Conservation (phyloP, 192 early-diverging fungal species). For the Coemansia sp. region DNA sequence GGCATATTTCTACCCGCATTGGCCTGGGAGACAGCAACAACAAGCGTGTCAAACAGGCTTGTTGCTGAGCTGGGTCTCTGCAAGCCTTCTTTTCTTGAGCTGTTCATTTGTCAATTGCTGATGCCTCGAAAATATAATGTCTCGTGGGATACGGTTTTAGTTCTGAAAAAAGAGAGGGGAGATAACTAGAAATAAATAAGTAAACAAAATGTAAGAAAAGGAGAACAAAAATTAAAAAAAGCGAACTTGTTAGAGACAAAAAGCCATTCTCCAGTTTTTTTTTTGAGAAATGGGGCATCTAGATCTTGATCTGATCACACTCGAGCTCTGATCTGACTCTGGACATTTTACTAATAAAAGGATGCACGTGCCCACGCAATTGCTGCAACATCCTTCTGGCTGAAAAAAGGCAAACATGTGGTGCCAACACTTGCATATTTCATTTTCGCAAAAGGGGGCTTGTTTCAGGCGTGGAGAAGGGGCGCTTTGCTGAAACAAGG, state of each 20-base stretch:
- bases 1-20: constrained; percentile 10
- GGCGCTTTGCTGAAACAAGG: not conserved
- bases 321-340: not conserved
- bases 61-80: not conserved
- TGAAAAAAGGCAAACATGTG: too few species aligned
- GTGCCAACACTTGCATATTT: too few species aligned
- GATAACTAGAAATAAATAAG: not conserved
- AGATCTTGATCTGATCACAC: not conserved
- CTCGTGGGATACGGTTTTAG: not conserved
- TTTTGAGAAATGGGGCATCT: not conserved
- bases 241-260: not conserved
- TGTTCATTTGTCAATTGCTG: not conserved
- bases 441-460: not conserved
- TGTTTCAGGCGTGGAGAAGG: not conserved
- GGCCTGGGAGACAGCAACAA: constrained; percentile 27
- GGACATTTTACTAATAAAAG: too few species aligned
- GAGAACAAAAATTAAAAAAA: not conserved
- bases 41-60: constrained; percentile 30
- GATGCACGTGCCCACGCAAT: too few species aligned
- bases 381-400: too few species aligned
- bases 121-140: too few species aligned
- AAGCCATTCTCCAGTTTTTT: not conserved
- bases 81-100: not conserved
- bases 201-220: not conserved
- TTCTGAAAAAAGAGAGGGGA: not conserved